phyloP scores from a whole-genome alignment of 2,329 filamentous ascomycete species.

The Fusarium fracticaudum region DNA sequence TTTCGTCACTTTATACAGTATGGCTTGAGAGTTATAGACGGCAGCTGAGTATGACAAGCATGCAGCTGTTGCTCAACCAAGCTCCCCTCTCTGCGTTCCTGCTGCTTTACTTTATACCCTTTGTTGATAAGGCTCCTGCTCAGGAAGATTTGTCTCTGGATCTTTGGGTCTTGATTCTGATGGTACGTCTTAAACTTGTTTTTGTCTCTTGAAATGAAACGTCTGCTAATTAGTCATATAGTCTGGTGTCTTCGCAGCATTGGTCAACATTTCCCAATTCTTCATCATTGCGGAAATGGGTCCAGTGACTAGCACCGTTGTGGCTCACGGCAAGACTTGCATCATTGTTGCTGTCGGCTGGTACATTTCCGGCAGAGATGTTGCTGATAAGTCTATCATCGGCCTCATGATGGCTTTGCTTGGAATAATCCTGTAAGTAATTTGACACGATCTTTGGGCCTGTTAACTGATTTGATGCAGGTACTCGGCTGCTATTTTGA shows the following conservation, averaged over 20 bases:
- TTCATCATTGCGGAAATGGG: background rate
- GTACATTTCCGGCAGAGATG: background rate
- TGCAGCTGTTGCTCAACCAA: background rate
- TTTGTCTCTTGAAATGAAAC: too few species aligned
- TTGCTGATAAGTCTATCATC: background rate
- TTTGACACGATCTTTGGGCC: too few species aligned
- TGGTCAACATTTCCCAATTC: background rate
- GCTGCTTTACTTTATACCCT: background rate
- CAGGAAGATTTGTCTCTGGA: background rate
- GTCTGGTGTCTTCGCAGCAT: background rate
- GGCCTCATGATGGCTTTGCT: background rate
- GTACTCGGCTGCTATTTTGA: background rate
- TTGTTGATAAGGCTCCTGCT: background rate
- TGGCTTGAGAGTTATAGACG: background rate
- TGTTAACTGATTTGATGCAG: background rate
- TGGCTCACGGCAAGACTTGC: background rate
- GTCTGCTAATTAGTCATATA: fast-evolving
- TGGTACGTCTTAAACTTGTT: background rate
- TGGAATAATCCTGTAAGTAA: background rate
- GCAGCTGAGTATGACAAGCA: background rate
- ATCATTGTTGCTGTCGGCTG: background rate
- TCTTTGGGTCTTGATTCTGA: background rate
- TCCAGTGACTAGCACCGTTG: background rate
- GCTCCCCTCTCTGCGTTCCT: background rate
- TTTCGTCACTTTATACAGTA: background rate